Percentiles rank a stretch among this genome's conserved stretches.
Evolutionary conservation across 495 filamentous ascomycete species (phyloP).

Genomic region (Penicillium angulare): DNA sequence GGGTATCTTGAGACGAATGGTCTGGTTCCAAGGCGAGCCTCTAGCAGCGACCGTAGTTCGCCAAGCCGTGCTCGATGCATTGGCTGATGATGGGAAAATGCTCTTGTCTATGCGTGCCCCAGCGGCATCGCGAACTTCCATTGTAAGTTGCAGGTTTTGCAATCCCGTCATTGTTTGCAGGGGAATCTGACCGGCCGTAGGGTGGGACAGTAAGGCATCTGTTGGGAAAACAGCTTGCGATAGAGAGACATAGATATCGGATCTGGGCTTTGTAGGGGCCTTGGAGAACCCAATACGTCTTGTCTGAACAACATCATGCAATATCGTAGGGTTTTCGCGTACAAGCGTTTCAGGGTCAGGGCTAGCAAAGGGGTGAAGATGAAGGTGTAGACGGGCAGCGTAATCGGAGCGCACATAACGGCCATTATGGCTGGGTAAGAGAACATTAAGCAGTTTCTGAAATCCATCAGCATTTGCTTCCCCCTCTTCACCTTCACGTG

Average conservation of each 20-base stretch:
- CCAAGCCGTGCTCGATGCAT: slow-evolving; percentile 74
- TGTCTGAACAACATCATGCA: slow-evolving; percentile 76
- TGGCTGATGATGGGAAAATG: slow-evolving; percentile 83
- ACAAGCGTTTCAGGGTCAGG: slow-evolving; percentile 78
- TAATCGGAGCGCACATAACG: slow-evolving; percentile 68
- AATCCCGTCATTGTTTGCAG: slow-evolving; percentile 61
- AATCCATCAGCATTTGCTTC: slow-evolving; percentile 60
- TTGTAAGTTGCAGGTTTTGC: slow-evolving; percentile 78
- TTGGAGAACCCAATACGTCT: slow-evolving; percentile 93
- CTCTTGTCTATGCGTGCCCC: slow-evolving; percentile 83
- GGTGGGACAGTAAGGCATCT: slow-evolving; percentile 77
- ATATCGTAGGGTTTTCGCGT: slow-evolving; percentile 79
- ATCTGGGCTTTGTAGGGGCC: slow-evolving; percentile 80
- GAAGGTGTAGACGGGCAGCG: slow-evolving; percentile 72
- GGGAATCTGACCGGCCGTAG: slow-evolving; percentile 69
- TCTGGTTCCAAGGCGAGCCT: slow-evolving; percentile 81
- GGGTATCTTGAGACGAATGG: slow-evolving; percentile 76
- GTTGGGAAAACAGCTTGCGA: slow-evolving; percentile 69
- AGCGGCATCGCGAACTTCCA: slow-evolving; percentile 76
- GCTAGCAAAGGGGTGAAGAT: slow-evolving; percentile 70
- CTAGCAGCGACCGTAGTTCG: slow-evolving; percentile 76
- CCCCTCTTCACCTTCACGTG: slow-evolving; percentile 54
- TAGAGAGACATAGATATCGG: slow-evolving; percentile 91
- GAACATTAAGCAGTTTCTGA: slow-evolving; percentile 69
- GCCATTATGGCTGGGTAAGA: slow-evolving; percentile 69